phyloP scores from a whole-genome alignment of 2,329 filamentous ascomycete genomes.

The Ophiostoma australiae region DNA sequence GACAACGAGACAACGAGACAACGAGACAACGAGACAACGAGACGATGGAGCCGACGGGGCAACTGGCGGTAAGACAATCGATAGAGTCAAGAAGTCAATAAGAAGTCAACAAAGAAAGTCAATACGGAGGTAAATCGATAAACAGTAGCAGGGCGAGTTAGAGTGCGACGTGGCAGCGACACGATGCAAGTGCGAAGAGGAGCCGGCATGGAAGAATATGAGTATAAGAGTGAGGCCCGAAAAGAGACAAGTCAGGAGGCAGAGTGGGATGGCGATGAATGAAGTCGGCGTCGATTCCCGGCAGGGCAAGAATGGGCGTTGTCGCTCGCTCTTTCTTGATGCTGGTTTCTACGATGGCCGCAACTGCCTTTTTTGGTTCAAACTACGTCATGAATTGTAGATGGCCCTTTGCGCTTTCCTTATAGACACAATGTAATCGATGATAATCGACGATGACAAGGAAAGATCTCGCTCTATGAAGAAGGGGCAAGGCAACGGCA shows the following conservation, averaged over 20 bases:
- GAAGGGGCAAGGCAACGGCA: neutral
- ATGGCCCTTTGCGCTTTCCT: neutral
- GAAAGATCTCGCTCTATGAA: neutral
- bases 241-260: constrained; percentile 2
- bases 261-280: neutral
- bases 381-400: neutral
- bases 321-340: neutral
- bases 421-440: neutral
- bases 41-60: neutral
- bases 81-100: neutral
- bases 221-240: neutral
- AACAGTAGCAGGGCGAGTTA: neutral
- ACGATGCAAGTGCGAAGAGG: constrained; percentile 1
- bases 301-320: neutral
- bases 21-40: neutral
- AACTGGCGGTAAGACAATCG: constrained; percentile 9
- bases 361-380: neutral
- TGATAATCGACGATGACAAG: neutral
- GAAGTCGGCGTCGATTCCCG: neutral
- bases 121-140: neutral
- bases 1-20: neutral
- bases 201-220: neutral
- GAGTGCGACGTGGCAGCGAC: constrained; percentile 6
- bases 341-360: neutral
- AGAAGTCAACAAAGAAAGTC: neutral